Percentiles rank a stretch among this genome's conserved stretches.
Evolutionary conservation across 306 rosid genomes (phyloP).

Genomic region (Hippophae rhamnoides): DNA sequence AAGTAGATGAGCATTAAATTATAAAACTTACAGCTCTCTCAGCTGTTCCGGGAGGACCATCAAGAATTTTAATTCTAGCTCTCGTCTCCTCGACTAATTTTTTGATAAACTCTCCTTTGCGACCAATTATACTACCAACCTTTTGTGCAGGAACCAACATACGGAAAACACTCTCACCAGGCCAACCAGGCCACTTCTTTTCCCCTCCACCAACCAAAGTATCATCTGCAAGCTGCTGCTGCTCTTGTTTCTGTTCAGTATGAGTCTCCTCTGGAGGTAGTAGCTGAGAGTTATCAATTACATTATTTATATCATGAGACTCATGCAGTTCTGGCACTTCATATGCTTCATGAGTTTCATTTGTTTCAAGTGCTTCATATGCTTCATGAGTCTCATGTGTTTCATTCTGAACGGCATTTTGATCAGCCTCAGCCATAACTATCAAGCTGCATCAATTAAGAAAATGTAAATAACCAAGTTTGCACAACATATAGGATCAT

Average conservation of each 20-base stretch:
- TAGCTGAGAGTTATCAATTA: not conserved
- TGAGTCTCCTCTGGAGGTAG: not conserved
- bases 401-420: conserved; percentile 19
- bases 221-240: conserved; percentile 30
- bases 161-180: conserved; percentile 92
- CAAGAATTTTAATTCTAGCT: conserved; percentile 92
- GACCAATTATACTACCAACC: conserved; percentile 97
- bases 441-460: conserved; percentile 18
- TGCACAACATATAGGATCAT: not conserved
- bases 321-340: conserved; percentile 14
- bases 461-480: not conserved
- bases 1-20: not conserved
- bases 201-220: conserved; percentile 43
- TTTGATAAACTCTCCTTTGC: conserved; percentile 90
- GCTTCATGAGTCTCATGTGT: too few species aligned
- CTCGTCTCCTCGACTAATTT: conserved; percentile 88
- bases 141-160: conserved; percentile 95
- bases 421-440: conserved; percentile 62
- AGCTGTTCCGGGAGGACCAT: conserved; percentile 93
- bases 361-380: conserved; percentile 7
- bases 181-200: conserved; percentile 99
- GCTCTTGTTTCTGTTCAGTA: conserved; percentile 17
- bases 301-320: not conserved
- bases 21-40: conserved; percentile 88
- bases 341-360: conserved; percentile 21